Evolutionary conservation across 73 alveolate species (phyloP).

Genomic region (Uronychia setigera): DNA sequence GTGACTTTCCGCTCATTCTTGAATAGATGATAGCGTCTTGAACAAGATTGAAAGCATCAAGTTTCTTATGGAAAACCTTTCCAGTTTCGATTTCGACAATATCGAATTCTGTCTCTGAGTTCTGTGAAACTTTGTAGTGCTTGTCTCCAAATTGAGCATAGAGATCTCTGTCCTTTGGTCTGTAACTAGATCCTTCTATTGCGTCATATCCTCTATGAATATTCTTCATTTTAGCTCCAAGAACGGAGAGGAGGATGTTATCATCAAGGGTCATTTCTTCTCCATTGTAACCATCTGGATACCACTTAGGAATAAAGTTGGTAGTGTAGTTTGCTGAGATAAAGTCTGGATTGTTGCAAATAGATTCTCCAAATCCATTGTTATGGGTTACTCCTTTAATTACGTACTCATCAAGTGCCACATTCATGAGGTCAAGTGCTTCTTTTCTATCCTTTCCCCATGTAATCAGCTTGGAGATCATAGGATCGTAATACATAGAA

Average conservation of each 20-base stretch:
- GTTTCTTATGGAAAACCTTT: neutral
- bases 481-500: conserved; percentile 68
- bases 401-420: conserved; percentile 53
- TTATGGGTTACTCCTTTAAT: conserved; percentile 60
- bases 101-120: neutral
- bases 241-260: conserved; percentile 8
- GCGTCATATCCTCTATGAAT: neutral
- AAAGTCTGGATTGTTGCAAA: conserved; percentile 27
- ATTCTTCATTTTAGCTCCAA: conserved; percentile 20
- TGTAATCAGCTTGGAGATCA: conserved; percentile 60
- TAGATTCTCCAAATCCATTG: conserved; percentile 46
- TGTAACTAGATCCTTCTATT: neutral
- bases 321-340: conserved; percentile 33
- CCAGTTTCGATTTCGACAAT: conserved; percentile 6
- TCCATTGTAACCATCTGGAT: conserved; percentile 57
- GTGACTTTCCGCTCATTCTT: neutral
- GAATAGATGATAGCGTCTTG: conserved; percentile 12
- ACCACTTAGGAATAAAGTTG: conserved; percentile 46
- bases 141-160: neutral
- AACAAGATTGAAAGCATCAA: conserved; percentile 8
- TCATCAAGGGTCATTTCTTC: conserved; percentile 23
- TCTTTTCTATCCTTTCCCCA: conserved; percentile 59
- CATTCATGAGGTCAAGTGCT: conserved; percentile 23
- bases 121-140: neutral
- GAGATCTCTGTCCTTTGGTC: neutral